Conservation (phyloP, 306 rosid genomes). For the Castanea mollissima region DNA sequence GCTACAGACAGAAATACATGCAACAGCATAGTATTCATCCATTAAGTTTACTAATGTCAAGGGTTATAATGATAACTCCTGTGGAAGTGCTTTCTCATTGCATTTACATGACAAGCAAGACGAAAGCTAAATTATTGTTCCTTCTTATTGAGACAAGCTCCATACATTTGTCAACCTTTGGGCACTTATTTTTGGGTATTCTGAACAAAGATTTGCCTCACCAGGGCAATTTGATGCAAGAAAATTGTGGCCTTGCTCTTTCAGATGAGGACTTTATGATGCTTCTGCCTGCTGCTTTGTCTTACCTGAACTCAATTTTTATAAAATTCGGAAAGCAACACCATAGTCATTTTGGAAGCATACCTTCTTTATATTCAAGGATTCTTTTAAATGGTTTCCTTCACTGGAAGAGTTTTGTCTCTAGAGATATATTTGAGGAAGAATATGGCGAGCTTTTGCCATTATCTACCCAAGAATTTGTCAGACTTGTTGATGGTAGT, state of each 20-base stretch:
- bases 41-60: conserved; percentile 48
- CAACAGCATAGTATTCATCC: conserved; percentile 52
- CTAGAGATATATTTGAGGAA: conserved; percentile 59
- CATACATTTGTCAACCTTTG: conserved; percentile 71
- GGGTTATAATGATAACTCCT: conserved; percentile 57
- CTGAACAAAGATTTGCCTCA: conserved; percentile 36
- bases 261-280: conserved; percentile 63
- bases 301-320: conserved; percentile 48
- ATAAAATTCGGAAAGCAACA: conserved; percentile 46
- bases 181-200: conserved; percentile 51
- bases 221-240: conserved; percentile 28
- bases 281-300: conserved; percentile 72
- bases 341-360: conserved; percentile 30
- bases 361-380: conserved; percentile 54
- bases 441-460: conserved; percentile 60
- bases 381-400: conserved; percentile 64
- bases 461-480: conserved; percentile 55
- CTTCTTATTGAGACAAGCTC: conserved; percentile 66
- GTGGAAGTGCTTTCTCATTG: conserved; percentile 53
- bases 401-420: conserved; percentile 67
- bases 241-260: conserved; percentile 30
- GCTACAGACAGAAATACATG: conserved; percentile 44
- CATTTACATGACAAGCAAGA: conserved; percentile 40
- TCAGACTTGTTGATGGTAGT: conserved; percentile 51
- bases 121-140: conserved; percentile 62